Evolutionary conservation across 2,329 filamentous ascomycete genomes (phyloP), one percentile per base, ranked within the genome.

Genomic region (Bertia moriformis): DNA sequence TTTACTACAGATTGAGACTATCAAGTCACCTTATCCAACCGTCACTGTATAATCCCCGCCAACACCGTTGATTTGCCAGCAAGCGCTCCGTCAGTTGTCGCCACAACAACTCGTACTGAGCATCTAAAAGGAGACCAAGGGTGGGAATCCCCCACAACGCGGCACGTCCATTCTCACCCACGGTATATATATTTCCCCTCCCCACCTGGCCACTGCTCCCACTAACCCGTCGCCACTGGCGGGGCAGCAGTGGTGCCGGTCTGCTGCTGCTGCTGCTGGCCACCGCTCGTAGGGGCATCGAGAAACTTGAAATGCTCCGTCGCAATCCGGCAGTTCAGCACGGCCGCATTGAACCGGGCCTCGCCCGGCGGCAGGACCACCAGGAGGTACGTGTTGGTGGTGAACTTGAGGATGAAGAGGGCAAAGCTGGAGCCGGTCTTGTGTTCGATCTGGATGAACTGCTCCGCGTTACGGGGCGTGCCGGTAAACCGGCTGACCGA

Each of bases 321-420:
- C 1, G 87, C 88, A 42, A 93, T 80, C 58, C 85, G 79, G 46
- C 89, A 91, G 54, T 95, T 95, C 46, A 94, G 68, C 57, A 91
- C 77, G 12, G 88, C 88, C 39, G 83, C 78, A 50, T 96, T 95
- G 65, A 93, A 93, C 4, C 84, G 73, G 15, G 85, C 84, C 58
- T 96, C 89, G 18, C 88, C 88, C 0, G 89, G 87, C 0, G 91
- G 88, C 46, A 95, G 74, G 24, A 93, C 80, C 5, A 93, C 85
- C 52, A 93, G 85, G 43, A 98, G 79, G 53, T 96, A 96, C 2
- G 91, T 98, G 59, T 98, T 98, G 39, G 91, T 93, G 2, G 91
- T 98, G 48, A 98, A 87, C 48, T 93, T 85, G 46, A 87, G 84
- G 46, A 95, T 85, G 55, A 96, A 94, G 58, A 95, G 80, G 60